phyloP scores from a whole-genome alignment of 768 basidiomycete genomes.

The Lactifluus piperatus region DNA sequence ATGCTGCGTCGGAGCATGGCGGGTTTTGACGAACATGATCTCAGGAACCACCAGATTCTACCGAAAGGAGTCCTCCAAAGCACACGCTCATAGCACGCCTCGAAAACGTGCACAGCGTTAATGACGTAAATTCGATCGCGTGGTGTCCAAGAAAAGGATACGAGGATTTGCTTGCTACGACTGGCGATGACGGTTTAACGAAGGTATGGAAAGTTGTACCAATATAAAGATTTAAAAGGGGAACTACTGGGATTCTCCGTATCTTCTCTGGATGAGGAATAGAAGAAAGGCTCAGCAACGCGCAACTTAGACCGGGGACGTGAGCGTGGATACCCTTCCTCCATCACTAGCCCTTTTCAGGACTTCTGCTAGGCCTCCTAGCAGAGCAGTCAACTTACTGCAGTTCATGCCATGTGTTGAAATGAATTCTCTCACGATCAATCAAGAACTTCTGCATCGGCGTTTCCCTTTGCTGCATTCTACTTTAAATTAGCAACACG shows the following conservation, averaged over 20 bases:
- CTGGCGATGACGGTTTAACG: slow-evolving; percentile 78
- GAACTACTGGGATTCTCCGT: neutral
- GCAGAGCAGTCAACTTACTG: too few relatives aligned
- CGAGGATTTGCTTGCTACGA: slow-evolving; percentile 64
- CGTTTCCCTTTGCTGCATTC: too few relatives aligned
- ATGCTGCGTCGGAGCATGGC: neutral
- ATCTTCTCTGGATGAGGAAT: too few relatives aligned
- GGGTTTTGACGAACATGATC: neutral
- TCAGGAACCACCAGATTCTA: neutral
- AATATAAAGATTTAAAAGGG: slow-evolving; percentile 5
- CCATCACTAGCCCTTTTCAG: too few relatives aligned
- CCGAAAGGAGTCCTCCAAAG: slow-evolving; percentile 9
- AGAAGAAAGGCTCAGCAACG: too few relatives aligned
- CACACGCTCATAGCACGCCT: slow-evolving; percentile 46
- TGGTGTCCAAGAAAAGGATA: slow-evolving; percentile 72
- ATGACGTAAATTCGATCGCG: slow-evolving; percentile 75
- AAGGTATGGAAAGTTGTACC: slow-evolving; percentile 62
- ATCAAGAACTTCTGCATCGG: too few relatives aligned
- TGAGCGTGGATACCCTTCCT: too few relatives aligned
- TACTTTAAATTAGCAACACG: too few relatives aligned
- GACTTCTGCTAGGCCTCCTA: too few relatives aligned
- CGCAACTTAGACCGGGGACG: too few relatives aligned
- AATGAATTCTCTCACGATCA: too few relatives aligned
- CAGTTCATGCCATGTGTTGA: too few relatives aligned
- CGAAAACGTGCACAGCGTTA: slow-evolving; percentile 65